phyloP scores from a whole-genome alignment of 2,329 filamentous ascomycete genomes.

The Alternaria arborescens region DNA sequence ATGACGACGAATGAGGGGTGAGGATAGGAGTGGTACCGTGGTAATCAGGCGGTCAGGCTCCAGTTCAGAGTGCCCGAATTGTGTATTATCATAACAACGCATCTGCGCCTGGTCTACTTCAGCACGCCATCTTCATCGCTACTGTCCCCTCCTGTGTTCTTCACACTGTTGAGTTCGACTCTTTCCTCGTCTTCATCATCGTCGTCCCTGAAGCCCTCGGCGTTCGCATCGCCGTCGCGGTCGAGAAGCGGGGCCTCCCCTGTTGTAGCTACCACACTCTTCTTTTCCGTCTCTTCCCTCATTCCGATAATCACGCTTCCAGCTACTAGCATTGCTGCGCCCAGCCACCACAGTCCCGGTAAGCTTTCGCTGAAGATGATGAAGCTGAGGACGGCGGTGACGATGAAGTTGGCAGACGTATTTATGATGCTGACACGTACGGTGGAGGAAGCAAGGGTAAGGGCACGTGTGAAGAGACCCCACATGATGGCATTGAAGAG shows the following conservation, averaged over 20 bases:
- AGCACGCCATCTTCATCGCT: constrained; percentile 45
- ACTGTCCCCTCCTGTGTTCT: constrained; percentile 26
- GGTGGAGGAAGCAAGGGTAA: constrained; percentile 77
- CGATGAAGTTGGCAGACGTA: constrained; percentile 81
- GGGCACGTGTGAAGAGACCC: constrained; percentile 80
- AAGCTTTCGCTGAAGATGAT: constrained; percentile 76
- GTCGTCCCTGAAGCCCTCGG: constrained; percentile 48
- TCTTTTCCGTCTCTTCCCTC: constrained; percentile 64
- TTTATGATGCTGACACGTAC: constrained; percentile 85
- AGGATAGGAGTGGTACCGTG: not conserved
- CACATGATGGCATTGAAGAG: constrained; percentile 84
- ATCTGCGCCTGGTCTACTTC: constrained; percentile 28
- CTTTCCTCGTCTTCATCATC: constrained; percentile 30
- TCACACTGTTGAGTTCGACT: constrained; percentile 43
- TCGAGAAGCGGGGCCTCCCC: constrained; percentile 35
- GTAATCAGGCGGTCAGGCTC: not conserved
- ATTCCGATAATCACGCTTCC: constrained; percentile 81
- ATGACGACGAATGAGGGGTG: not conserved
- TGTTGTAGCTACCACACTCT: constrained; percentile 36
- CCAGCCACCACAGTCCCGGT: constrained; percentile 79
- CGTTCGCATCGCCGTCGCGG: constrained; percentile 23
- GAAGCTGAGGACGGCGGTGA: constrained; percentile 76
- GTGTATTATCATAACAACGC: not conserved
- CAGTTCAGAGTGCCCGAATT: constrained; percentile 7
- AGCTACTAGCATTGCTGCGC: constrained; percentile 74